Evolutionary conservation across 495 filamentous ascomycete species (phyloP), one percentile per base, ranked within the genome.

Genomic region (Penicillium cosmopolitanum): DNA sequence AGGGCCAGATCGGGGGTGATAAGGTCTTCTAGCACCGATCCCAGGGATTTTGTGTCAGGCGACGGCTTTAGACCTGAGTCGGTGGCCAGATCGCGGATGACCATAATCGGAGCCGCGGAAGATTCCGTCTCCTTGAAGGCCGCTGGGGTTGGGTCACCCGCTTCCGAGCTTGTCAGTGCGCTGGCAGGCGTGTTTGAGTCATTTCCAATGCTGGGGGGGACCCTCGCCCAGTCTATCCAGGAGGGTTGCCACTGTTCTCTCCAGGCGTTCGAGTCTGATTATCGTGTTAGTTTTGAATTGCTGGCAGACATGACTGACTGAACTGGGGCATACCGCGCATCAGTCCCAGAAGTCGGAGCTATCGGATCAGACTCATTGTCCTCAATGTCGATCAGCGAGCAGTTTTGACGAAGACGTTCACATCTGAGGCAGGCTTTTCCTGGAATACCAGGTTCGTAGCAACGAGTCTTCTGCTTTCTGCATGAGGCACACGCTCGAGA

Each of bases 391-490:
- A 64, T 23, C n/a, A 73, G 63, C 8, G 75, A 80, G 53, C 77
- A 81, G 2, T 56, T 36, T 38, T 75, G 72, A 8, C 60, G 66
- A 11, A 81, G 66, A 36, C 73, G 58, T 34, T 73, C 70, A 55
- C 77, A 81, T 54, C 77, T 66, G 10, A 79, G 63, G 60, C 76
- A 81, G 11, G 70, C 60, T 43, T 58, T 61, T 10, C 72, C 68
- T 5, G 68, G 51, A 13, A 31, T 58, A 6, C 61, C 57, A 3
- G 78, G 67, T 47, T 75, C 72, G 56, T 81, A 79, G 56, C 77
- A 80, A 53, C 77, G 60, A 7, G 78, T 80, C 63, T 80, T 79
- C 38, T 74, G 72, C 58, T 75, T 77, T 23, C 76, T 62, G 63
- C 77, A 81, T 31, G 75, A 71, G 31, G 64, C 59, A 55, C 77